These are phyloP conservation scores for Apiosordaria backusii DNA, from an alignment of 495 filamentous ascomycete species.

Conservation along the genomic window DNA sequence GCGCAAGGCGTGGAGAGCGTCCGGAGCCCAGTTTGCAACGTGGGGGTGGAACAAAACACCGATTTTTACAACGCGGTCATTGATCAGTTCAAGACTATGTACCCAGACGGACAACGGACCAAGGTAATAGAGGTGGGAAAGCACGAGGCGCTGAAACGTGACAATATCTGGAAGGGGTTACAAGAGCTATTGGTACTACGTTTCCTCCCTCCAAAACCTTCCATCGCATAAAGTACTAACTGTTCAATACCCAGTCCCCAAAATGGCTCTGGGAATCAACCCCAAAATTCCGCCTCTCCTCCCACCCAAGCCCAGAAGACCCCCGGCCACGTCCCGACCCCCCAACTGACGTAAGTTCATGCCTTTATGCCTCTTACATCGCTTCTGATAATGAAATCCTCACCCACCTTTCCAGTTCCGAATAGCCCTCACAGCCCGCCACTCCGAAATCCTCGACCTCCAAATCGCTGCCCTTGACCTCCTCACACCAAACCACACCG, in stretches of 20 bases:
- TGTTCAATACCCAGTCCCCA: conserved; percentile 49
- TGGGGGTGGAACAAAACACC: conserved; percentile 44
- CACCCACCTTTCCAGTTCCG: conserved; percentile 19
- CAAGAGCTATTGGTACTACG: conserved; percentile 51
- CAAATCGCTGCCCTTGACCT: background rate
- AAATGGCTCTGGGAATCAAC: conserved; percentile 84
- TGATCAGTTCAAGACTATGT: conserved; percentile 52
- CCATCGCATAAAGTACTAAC: background rate
- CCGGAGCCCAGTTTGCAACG: conserved; percentile 76
- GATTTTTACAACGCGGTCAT: conserved; percentile 53
- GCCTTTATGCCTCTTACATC: background rate
- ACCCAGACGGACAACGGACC: conserved; percentile 31
- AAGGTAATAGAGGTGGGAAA: conserved; percentile 44
- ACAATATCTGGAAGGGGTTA: conserved; percentile 52
- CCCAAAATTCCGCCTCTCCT: conserved; percentile 72
- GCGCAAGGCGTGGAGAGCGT: conserved; percentile 93
- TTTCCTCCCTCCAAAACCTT: background rate
- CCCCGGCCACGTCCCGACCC: conserved; percentile 50
- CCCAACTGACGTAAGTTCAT: conserved; percentile 20
- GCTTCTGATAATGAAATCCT: background rate
- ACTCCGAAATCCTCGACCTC: conserved; percentile 35
- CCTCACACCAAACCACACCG: background rate
- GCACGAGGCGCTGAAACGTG: conserved; percentile 20
- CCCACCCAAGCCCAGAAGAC: conserved; percentile 52
- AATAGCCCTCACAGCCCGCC: conserved; percentile 35